phyloP scores from a whole-genome alignment of 495 filamentous ascomycete species.

The Xylaria flabelliformis region DNA sequence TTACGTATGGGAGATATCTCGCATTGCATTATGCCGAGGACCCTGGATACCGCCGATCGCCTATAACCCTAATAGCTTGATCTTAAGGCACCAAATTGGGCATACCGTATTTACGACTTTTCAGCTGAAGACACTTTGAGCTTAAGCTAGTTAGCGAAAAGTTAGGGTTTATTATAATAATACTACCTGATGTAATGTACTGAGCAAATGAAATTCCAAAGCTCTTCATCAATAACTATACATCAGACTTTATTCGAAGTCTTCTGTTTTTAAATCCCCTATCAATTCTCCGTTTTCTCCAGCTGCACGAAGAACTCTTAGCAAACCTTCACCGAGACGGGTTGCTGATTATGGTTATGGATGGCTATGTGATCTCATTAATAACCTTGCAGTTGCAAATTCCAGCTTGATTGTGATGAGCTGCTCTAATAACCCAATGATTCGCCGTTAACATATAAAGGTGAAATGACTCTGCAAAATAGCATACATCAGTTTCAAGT shows the following conservation, averaged over 20 bases:
- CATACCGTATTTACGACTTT: not conserved
- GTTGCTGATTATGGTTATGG: not conserved
- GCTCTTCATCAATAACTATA: not conserved
- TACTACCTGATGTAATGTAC: too few species aligned
- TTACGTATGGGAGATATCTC: conserved; percentile 12
- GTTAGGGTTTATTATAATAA: not conserved
- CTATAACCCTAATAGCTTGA: not conserved
- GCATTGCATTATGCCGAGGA: conserved; percentile 18
- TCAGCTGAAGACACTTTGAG: not conserved
- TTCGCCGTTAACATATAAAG: not conserved
- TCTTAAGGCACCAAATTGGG: not conserved
- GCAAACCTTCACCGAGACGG: not conserved
- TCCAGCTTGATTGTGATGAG: not conserved
- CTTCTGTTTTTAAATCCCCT: not conserved
- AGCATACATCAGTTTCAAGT: not conserved
- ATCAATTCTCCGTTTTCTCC: not conserved
- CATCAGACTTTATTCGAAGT: not conserved
- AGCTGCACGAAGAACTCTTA: not conserved
- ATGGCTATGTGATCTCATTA: not conserved
- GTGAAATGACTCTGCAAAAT: not conserved
- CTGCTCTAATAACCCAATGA: not conserved
- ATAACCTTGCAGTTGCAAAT: not conserved
- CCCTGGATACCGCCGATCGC: not conserved
- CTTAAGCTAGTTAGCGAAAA: not conserved
- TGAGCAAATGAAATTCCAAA: not conserved